These are phyloP conservation scores for Wickerhamiella shivajii DNA, from an alignment of 805 yeast genomes.

Conservation along the genomic window DNA sequence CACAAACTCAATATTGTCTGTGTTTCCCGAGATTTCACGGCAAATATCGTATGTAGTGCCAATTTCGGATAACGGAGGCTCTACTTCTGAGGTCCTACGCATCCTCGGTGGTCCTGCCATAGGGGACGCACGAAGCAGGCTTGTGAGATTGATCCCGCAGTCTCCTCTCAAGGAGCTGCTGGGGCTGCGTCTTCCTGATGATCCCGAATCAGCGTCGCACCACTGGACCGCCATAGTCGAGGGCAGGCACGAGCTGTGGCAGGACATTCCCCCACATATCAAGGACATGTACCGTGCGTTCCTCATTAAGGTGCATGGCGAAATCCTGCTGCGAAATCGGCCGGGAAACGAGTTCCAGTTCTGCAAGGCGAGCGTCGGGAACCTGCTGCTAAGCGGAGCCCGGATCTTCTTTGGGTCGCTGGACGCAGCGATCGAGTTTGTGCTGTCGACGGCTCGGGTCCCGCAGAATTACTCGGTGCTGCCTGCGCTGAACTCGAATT, in stretches of 20 bases:
- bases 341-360: conserved; percentile 49
- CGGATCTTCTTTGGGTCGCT: conserved; percentile 70
- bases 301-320: conserved; percentile 64
- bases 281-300: conserved; percentile 66
- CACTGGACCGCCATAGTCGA: conserved; percentile 75
- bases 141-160: conserved; percentile 57
- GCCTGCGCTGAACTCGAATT: conserved; percentile 75
- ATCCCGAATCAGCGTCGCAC: conserved; percentile 36
- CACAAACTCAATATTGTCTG: conserved; percentile 57
- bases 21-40: conserved; percentile 34
- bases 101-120: conserved; percentile 91
- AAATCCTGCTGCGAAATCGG: conserved; percentile 51
- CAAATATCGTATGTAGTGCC: conserved; percentile 59
- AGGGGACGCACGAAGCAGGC: conserved; percentile 77
- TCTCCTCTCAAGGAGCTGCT: conserved; percentile 27
- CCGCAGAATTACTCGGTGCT: conserved; percentile 41
- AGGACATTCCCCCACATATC: conserved; percentile 36
- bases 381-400: conserved; percentile 67
- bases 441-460: conserved; percentile 48
- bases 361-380: conserved; percentile 74
- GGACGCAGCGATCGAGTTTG: conserved; percentile 69
- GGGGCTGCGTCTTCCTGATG: conserved; percentile 37
- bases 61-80: conserved; percentile 86
- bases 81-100: conserved; percentile 75
- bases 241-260: conserved; percentile 64